Evolutionary conservation across 495 filamentous ascomycete species (phyloP).

Genomic region (Neurospora sp.): DNA sequence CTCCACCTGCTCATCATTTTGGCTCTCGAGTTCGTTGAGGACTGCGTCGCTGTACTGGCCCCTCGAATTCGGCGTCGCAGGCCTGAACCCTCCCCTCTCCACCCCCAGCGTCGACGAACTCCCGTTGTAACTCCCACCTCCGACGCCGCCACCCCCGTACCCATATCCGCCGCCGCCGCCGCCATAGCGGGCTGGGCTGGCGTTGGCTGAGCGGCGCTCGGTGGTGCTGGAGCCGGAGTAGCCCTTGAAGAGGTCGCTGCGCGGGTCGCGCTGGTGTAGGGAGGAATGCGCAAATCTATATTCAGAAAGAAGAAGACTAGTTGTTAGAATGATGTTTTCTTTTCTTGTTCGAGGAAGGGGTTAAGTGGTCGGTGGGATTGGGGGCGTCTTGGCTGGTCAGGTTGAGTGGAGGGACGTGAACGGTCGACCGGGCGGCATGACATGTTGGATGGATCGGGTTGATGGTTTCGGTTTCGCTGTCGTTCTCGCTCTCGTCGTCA

Average conservation of each 20-base stretch:
- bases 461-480: neutral
- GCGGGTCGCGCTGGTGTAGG: slow-evolving; percentile 77
- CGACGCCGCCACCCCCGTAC: slow-evolving; percentile 40
- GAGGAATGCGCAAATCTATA: slow-evolving; percentile 49
- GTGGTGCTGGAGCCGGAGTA: slow-evolving; percentile 58
- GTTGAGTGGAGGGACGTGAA: neutral
- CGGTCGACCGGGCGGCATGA: neutral
- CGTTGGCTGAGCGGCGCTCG: slow-evolving; percentile 39
- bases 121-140: slow-evolving; percentile 9
- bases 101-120: slow-evolving; percentile 21
- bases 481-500: neutral
- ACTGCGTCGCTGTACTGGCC: slow-evolving; percentile 93
- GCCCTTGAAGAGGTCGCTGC: slow-evolving; percentile 77
- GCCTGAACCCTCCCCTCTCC: slow-evolving; percentile 27
- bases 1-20: slow-evolving; percentile 86
- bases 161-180: slow-evolving; percentile 52
- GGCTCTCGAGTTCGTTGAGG: slow-evolving; percentile 85
- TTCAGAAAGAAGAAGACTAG: neutral
- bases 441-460: neutral
- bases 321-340: slow-evolving; percentile 35
- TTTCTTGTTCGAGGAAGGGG: neutral
- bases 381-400: neutral
- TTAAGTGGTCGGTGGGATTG: neutral
- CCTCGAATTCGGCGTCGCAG: slow-evolving; percentile 77
- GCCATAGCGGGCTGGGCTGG: slow-evolving; percentile 37